Evolutionary conservation across 2,329 filamentous ascomycete genomes (phyloP), one percentile per base, ranked within the genome.

Genomic region (Chaetomiaceae sp.): DNA sequence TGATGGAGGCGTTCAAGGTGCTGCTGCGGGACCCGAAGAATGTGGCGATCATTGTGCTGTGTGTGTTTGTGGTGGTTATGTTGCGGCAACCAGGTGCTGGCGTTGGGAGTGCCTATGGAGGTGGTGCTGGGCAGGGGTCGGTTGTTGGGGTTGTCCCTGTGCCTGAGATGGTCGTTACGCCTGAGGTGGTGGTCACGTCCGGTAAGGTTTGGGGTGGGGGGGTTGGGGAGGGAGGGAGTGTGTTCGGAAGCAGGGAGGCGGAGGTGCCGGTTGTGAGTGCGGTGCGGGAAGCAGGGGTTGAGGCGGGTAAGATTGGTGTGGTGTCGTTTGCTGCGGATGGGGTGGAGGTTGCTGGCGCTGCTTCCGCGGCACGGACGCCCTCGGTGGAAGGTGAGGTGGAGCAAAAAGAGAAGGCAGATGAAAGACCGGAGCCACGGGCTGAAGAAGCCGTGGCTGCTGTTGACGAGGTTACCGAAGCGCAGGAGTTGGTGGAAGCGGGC

Each of bases 21-120:
- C 60, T 77, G 15, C 57, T 83, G 55, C 70, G 73, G 38, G 79
- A 83, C 54, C 70, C 70, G 47, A 81, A 75, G 64, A 83, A 83
- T 46, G 59, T 82, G 9, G 64, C 71, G n/a, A 82, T 83, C 20
- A 65, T 69, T 5, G 56, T 76, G 0, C 64, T 84, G 41, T 72
- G 74, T 45, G 48, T 76, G 2, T 58, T 83, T n/a, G 70, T 80
- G 2, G 54, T 80, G 1, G 49, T 54, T 3, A 35, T 54, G 45
- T 38, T 46, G 5, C 22, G 22, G 22, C 22, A 18, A 15, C 24
- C 9, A 3, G 15, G 2, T 12, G 33, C 17, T 8, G 14, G 19
- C n/a, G 18, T 6, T 18, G 17, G 34, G 10, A 9, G 17, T 19
- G 6, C 17, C 14, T 19, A 14, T 11, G 34, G 17, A 19, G 14